phyloP scores from a whole-genome alignment of 2,329 filamentous ascomycete species.

The Verticillium albo-atrum region DNA sequence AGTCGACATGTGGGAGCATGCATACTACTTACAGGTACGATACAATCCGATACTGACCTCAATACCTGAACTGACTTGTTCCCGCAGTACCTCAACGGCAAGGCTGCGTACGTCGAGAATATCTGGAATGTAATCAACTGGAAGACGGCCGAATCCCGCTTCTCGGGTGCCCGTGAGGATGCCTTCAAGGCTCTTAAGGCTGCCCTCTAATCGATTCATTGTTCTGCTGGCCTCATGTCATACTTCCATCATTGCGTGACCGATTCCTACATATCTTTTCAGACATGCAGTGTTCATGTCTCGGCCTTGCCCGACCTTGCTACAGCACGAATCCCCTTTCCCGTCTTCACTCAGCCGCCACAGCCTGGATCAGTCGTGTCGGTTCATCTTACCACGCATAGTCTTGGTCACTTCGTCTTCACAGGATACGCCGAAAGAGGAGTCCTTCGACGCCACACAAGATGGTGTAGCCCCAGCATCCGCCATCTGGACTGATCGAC shows the following conservation, averaged over 20 bases:
- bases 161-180: constrained; percentile 41
- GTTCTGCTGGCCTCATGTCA: neutral
- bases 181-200: constrained; percentile 40
- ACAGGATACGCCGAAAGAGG: neutral
- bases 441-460: neutral
- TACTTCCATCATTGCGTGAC: neutral
- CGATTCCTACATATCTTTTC: neutral
- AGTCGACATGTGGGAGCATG: constrained; percentile 92
- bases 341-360: neutral
- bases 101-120: constrained; percentile 69
- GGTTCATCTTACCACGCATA: neutral
- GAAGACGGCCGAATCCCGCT: constrained; percentile 64
- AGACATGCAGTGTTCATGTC: neutral
- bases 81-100: constrained; percentile 69
- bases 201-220: constrained; percentile 24
- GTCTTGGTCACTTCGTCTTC: neutral
- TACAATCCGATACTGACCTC: neutral
- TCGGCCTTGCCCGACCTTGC: neutral
- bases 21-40: constrained; percentile 75
- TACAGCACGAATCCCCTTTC: neutral
- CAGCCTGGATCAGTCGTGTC: neutral
- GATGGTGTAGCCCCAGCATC: neutral
- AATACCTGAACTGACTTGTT: neutral
- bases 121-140: constrained; percentile 79
- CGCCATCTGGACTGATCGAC: neutral